Conservation (phyloP, 257 asterid genomes). For the Capsicum pubescens region DNA sequence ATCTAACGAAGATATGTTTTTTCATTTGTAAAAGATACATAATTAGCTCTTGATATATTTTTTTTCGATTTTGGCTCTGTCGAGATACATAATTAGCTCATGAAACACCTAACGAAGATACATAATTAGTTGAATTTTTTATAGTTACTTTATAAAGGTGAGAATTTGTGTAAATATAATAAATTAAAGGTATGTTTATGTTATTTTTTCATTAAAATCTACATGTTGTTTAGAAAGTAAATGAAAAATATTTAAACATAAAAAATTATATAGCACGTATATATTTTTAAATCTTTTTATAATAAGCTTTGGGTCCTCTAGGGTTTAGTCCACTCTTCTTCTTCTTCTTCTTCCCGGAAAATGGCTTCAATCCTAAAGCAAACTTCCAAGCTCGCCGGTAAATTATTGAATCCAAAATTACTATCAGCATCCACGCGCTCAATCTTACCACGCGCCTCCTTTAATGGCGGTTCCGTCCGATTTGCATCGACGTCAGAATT, state of each 20-base stretch:
- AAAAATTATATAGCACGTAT: too few relatives aligned
- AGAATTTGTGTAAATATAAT: too few relatives aligned
- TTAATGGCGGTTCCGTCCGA: background rate
- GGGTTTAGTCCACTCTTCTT: conserved; percentile 22
- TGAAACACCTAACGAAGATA: too few relatives aligned
- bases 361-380: conserved; percentile 19
- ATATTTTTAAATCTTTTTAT: background rate
- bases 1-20: too few relatives aligned
- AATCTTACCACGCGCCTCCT: background rate
- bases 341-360: background rate
- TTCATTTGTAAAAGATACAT: too few relatives aligned
- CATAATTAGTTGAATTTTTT: too few relatives aligned
- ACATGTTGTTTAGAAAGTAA: background rate
- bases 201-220: too few relatives aligned
- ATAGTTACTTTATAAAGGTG: too few relatives aligned
- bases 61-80: too few relatives aligned
- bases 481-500: conserved; percentile 21
- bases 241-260: background rate
- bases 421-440: background rate
- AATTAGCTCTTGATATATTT: too few relatives aligned
- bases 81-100: too few relatives aligned
- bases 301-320: background rate
- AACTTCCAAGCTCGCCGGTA: background rate
- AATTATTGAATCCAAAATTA: background rate
- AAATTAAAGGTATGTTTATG: too few relatives aligned